Percentiles rank a stretch among this genome's conserved stretches.
These are phyloP conservation scores for Solanum ossicruentum DNA, from an alignment of 257 asterid genomes.

Conservation along the genomic window DNA sequence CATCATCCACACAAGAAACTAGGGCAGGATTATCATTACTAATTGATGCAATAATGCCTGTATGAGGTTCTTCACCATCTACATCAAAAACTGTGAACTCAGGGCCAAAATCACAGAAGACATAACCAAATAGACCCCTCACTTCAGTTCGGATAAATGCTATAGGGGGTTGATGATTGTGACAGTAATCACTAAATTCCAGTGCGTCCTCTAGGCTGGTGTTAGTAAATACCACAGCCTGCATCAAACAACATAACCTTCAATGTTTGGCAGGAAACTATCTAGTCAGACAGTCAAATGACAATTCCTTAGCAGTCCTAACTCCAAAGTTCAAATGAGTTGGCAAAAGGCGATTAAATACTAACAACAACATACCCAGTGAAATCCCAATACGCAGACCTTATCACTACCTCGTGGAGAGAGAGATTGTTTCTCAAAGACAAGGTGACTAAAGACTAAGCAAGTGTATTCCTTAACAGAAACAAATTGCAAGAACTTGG, in stretches of 20 bases:
- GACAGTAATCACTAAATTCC: slow-evolving; percentile 76
- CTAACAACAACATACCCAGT: neutral
- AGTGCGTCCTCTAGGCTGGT: slow-evolving; percentile 42
- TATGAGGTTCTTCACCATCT: slow-evolving; percentile 91
- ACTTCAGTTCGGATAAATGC: slow-evolving; percentile 87
- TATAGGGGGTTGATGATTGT: slow-evolving; percentile 76
- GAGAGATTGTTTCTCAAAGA: too few species aligned
- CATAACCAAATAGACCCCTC: slow-evolving; percentile 79
- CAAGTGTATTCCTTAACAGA: neutral
- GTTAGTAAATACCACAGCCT: slow-evolving; percentile 91
- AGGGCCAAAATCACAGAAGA: slow-evolving; percentile 88
- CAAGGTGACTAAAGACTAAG: neutral
- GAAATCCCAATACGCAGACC: too few species aligned
- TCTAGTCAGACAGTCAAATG: neutral
- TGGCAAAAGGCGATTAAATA: neutral
- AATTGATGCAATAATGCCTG: slow-evolving; percentile 85
- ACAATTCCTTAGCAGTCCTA: neutral
- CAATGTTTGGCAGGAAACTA: neutral
- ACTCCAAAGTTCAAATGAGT: neutral
- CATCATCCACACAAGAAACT: slow-evolving; percentile 88
- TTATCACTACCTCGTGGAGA: too few species aligned
- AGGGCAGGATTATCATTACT: slow-evolving; percentile 79
- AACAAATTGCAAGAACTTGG: neutral
- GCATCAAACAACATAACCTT: slow-evolving; percentile 4
- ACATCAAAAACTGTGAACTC: slow-evolving; percentile 79